Evolutionary conservation across 2,329 filamentous ascomycete species (phyloP), one percentile per base, ranked within the genome.

Genomic region (Fusarium sp.): DNA sequence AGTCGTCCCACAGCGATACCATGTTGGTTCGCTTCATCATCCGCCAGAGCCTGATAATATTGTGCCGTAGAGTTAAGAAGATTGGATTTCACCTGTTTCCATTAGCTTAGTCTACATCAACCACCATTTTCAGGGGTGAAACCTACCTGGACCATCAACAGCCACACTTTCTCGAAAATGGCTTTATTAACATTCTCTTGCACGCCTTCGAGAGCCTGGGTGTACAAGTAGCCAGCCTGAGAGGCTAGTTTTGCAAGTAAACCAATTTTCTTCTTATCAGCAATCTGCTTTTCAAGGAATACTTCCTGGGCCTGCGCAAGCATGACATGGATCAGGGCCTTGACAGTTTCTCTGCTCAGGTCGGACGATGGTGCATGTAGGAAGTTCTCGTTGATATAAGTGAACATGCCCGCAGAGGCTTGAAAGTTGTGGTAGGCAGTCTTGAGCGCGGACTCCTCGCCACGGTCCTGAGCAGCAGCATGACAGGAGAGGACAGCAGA

Each of bases 361-460:
- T 99, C 96, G n/a, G 93, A 94, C 10, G 94, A 97, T 1, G 96
- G 96, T 2, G 96, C 96, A 75, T 99, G 96, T 35, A 99, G 84
- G 78, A 99, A 99, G 82, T 99, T 99, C 81, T 99, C 96, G 80
- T 99, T 99, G 82, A 99, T 99, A 76, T 99, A 99, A 53, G 95
- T 98, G 79, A 98, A 99, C 96, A 99, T 99, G 82, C 96, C 96
- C 11, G 96, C 96, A 9, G 95, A 94, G 40, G 96, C 96, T 79
- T 99, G 96, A 82, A 98, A 98, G 20, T 94, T 97, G 79, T 99
- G 95, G 78, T 98, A 99, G 19, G 96, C 93, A 15, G 94, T 95
- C 82, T 99, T 99, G 77, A 98, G 87, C 33, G 95, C 95, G 7
- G 92, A 87, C 76, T 99, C 96, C 77, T 98, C 94, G 68, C 92